Percentiles rank a stretch among this genome's conserved stretches.
These are phyloP conservation scores for Pestalotiopsis sp. DNA, from an alignment of 2,329 filamentous ascomycete species.

Conservation along the genomic window DNA sequence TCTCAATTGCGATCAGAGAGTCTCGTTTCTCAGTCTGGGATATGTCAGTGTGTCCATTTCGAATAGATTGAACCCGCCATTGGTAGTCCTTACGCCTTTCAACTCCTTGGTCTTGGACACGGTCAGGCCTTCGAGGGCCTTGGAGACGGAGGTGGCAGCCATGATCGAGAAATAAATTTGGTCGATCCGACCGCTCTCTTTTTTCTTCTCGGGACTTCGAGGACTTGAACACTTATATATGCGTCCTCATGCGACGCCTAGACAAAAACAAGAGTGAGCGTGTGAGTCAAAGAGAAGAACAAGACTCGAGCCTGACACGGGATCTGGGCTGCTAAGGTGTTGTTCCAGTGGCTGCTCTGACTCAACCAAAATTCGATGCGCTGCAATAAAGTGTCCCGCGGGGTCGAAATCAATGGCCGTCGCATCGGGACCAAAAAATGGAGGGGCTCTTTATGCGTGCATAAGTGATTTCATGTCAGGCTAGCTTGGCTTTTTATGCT, in stretches of 20 bases:
- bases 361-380: slow-evolving; percentile 8
- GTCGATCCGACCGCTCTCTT: not conserved
- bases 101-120: slow-evolving; percentile 14
- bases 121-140: slow-evolving; percentile 12
- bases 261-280: not conserved
- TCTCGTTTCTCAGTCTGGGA: slow-evolving; percentile 85
- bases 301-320: not conserved
- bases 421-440: not conserved
- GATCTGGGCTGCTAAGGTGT: not conserved
- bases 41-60: not conserved
- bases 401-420: slow-evolving; percentile 5
- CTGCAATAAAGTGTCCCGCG: slow-evolving; percentile 6
- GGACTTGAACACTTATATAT: slow-evolving; percentile 2
- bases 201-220: not conserved
- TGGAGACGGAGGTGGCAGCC: slow-evolving; percentile 13
- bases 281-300: slow-evolving; percentile 3
- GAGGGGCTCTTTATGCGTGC: slow-evolving; percentile 2
- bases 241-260: not conserved
- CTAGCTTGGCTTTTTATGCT: not conserved
- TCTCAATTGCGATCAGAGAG: slow-evolving; percentile 79
- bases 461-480: too few relatives aligned
- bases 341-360: not conserved
- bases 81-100: slow-evolving; percentile 9
- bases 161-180: slow-evolving; percentile 1
- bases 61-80: not conserved